These are phyloP conservation scores for Citeromyces matritensis DNA, from an alignment of 805 yeast species.

Conservation along the genomic window DNA sequence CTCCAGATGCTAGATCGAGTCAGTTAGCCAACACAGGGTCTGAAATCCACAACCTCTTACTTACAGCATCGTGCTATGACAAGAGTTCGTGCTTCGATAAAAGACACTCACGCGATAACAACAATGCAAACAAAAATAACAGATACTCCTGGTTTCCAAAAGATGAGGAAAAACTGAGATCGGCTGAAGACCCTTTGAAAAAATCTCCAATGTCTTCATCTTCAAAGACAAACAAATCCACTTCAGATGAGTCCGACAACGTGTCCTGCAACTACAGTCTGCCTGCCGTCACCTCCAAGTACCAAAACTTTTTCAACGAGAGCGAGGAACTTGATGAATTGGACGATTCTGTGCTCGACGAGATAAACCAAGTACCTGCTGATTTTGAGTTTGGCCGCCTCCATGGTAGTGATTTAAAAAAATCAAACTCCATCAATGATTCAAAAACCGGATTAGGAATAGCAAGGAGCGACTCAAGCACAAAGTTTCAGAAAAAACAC, in stretches of 20 bases:
- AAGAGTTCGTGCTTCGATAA: constrained; percentile 8
- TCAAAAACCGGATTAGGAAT: not conserved
- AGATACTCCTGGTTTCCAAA: constrained; percentile 14
- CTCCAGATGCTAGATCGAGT: not conserved
- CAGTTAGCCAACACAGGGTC: not conserved
- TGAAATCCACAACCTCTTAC: not conserved
- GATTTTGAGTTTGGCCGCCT: constrained; percentile 14
- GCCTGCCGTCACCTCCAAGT: not conserved
- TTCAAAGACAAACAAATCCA: not conserved
- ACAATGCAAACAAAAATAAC: constrained; percentile 8
- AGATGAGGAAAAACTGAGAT: constrained; percentile 6
- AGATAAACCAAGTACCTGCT: constrained; percentile 18
- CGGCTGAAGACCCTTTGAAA: not conserved
- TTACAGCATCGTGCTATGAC: not conserved
- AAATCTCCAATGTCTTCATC: not conserved
- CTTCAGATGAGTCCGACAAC: not conserved
- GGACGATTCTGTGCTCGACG: constrained; percentile 16
- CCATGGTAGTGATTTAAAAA: not conserved
- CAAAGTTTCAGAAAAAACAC: not conserved
- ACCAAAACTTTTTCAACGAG: constrained; percentile 1
- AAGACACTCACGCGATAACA: constrained; percentile 5
- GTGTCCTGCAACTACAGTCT: not conserved
- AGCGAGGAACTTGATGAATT: constrained; percentile 1
- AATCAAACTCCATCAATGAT: not conserved
- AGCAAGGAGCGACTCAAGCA: not conserved